Conservation (phyloP, 2,329 filamentous ascomycete species). For the Diaporthe sp. region DNA sequence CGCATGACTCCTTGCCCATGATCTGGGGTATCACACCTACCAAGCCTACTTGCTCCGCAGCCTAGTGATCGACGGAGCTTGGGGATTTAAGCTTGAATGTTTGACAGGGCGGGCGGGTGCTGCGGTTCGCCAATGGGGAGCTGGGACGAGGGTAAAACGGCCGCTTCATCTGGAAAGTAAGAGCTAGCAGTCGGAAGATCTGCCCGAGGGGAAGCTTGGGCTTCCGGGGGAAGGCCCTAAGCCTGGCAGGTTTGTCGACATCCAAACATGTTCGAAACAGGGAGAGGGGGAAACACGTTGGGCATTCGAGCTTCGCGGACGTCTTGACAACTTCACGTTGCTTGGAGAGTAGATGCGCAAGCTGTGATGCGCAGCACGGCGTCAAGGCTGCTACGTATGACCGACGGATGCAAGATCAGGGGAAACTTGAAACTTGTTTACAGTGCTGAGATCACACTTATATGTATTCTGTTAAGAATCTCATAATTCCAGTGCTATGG, state of each 20-base stretch:
- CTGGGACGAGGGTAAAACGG: constrained; percentile 25
- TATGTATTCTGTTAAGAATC: neutral
- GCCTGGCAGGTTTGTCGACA: neutral
- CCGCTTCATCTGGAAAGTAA: constrained; percentile 30
- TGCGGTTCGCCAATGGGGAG: constrained; percentile 23
- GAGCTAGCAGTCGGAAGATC: constrained; percentile 26
- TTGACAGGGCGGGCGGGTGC: constrained; percentile 4
- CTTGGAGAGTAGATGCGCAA: neutral
- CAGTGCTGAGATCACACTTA: neutral
- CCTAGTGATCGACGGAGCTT: constrained; percentile 7
- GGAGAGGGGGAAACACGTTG: neutral
- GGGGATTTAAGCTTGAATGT: constrained; percentile 24
- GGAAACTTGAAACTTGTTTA: neutral
- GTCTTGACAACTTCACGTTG: neutral
- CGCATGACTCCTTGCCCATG: constrained; percentile 9
- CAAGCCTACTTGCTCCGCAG: neutral
- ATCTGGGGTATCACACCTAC: neutral
- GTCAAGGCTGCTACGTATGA: neutral
- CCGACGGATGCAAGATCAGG: neutral
- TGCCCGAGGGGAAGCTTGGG: constrained; percentile 6
- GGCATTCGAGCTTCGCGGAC: neutral
- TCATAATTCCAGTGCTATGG: neutral
- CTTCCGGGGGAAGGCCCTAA: neutral
- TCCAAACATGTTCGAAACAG: constrained; percentile 23
- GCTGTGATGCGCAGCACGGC: no score